A percentile compares a stretch with the other conserved stretches of the same genome.
Conservation (phyloP, 1,284 basidiomycete species). For the Mrakiaceae sp. region DNA sequence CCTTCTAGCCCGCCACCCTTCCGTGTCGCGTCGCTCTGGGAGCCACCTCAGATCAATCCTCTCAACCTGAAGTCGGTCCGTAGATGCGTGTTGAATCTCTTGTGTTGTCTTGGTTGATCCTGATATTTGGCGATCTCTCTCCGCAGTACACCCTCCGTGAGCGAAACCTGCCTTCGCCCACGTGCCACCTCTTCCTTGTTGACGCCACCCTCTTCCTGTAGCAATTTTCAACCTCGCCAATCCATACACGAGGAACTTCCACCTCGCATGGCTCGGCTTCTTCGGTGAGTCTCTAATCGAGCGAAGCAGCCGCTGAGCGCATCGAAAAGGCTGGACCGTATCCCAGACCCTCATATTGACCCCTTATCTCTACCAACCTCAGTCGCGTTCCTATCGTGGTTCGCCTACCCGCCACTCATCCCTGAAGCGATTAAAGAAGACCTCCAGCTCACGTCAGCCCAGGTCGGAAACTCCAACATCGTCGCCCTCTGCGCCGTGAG, state of each 20-base stretch:
- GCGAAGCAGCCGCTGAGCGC: no score
- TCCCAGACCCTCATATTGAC: slow-evolving; percentile 15
- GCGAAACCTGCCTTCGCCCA: background rate
- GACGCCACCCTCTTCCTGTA: slow-evolving; percentile 39
- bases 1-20: background rate
- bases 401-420: slow-evolving; percentile 52
- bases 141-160: no score
- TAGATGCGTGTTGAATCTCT: slow-evolving; percentile 15
- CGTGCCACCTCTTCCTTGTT: no score
- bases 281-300: slow-evolving; percentile 29
- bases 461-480: slow-evolving; percentile 50
- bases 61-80: slow-evolving; percentile 42
- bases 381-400: slow-evolving; percentile 38
- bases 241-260: slow-evolving; percentile 45
- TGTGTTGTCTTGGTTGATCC: background rate
- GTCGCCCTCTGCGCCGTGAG: slow-evolving; percentile 41
- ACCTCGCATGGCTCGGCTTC: slow-evolving; percentile 44
- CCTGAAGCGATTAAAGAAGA: slow-evolving; percentile 50
- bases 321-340: background rate
- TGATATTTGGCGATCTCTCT: background rate
- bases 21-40: slow-evolving; percentile 25
- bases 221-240: slow-evolving; percentile 43
- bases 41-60: slow-evolving; percentile 39
- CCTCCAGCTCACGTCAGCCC: slow-evolving; percentile 41
- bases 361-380: background rate